A percentile compares a stretch with the other conserved stretches of the same genome.
These are phyloP conservation scores for Sechiopsis laciniata DNA, from an alignment of 306 rosid species.

Conservation along the genomic window DNA sequence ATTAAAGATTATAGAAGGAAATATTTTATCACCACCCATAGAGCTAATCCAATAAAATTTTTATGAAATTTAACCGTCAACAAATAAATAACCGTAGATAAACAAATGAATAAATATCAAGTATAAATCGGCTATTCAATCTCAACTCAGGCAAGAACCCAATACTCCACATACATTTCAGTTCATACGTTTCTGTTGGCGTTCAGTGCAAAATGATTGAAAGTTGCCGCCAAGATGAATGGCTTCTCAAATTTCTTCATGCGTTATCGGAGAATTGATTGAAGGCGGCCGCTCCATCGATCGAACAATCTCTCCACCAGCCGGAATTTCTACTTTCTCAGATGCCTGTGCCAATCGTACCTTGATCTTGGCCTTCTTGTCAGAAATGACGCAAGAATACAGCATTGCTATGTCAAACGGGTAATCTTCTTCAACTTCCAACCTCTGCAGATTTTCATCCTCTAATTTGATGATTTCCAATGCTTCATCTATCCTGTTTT, in stretches of 20 bases:
- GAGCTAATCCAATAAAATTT: no score
- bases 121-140: neutral
- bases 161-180: neutral
- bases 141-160: neutral
- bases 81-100: no score
- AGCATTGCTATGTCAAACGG: constrained; percentile 26
- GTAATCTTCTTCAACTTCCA: constrained; percentile 33
- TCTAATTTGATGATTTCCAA: constrained; percentile 40
- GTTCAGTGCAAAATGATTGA: neutral
- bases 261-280: neutral
- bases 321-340: constrained; percentile 39
- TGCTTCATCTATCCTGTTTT: constrained; percentile 58
- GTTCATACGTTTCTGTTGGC: neutral
- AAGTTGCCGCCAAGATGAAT: neutral
- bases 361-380: constrained; percentile 41
- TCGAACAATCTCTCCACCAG: constrained; percentile 26
- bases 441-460: constrained; percentile 41
- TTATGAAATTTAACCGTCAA: no score
- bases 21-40: no score
- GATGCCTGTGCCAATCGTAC: constrained; percentile 34
- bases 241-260: neutral
- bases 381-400: constrained; percentile 38
- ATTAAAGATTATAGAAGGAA: no score
- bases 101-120: no score
- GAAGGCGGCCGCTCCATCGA: neutral